Conservation (phyloP, 2,329 filamentous ascomycete genomes). For the Sarocladium kiliense region DNA sequence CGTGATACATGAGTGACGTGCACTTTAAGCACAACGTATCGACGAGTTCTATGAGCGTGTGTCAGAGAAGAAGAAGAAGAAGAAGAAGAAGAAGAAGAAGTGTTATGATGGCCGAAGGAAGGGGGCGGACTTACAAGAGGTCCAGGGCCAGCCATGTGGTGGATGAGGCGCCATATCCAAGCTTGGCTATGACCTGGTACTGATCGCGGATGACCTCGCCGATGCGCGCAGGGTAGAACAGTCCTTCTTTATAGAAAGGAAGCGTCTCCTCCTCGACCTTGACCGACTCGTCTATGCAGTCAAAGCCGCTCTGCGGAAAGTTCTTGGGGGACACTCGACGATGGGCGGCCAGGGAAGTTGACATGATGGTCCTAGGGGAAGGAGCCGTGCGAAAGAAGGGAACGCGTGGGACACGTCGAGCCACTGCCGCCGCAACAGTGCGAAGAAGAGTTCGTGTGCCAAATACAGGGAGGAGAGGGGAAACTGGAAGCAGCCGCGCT, state of each 20-base stretch:
- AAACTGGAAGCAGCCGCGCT: no score
- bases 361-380: no score
- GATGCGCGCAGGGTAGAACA: constrained; percentile 17
- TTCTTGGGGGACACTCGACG: no score
- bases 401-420: no score
- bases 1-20: constrained; percentile 17
- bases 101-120: neutral
- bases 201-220: constrained; percentile 16
- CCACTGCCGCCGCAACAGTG: no score
- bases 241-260: constrained; percentile 16
- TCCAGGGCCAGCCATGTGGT: constrained; percentile 2
- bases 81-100: neutral
- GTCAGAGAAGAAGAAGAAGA: neutral
- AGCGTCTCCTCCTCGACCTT: constrained; percentile 20
- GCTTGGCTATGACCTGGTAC: constrained; percentile 19
- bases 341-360: no score
- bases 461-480: no score
- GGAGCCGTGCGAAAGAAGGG: no score
- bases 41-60: constrained; percentile 14
- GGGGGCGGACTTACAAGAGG: neutral
- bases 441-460: no score
- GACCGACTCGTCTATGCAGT: neutral
- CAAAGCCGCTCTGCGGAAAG: neutral
- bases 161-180: constrained; percentile 17
- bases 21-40: constrained; percentile 27